These are phyloP conservation scores for Gleditsia sinensis DNA, from an alignment of 306 rosid genomes.

Conservation along the genomic window DNA sequence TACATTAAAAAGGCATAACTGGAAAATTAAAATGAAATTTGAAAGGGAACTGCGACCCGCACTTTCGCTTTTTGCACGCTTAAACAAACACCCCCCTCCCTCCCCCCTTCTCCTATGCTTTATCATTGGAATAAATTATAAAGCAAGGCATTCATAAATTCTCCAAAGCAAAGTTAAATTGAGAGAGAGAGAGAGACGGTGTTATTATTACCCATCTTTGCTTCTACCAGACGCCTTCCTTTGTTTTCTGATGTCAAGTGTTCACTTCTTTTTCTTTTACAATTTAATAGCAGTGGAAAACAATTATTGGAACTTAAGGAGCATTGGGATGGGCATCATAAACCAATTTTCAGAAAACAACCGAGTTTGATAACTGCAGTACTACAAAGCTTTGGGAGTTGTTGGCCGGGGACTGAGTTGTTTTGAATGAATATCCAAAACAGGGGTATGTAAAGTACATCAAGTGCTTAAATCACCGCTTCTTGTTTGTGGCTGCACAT, in stretches of 20 bases:
- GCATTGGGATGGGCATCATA: too few relatives aligned
- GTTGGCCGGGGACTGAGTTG: too few relatives aligned
- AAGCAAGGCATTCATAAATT: conserved; percentile 8
- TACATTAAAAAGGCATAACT: neutral
- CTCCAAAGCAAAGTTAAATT: neutral
- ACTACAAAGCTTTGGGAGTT: neutral
- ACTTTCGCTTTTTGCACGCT: conserved; percentile 39
- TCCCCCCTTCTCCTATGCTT: neutral
- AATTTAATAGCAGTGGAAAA: neutral
- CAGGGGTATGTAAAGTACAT: neutral
- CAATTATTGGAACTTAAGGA: too few relatives aligned
- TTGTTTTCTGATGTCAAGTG: neutral
- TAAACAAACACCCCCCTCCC: conserved; percentile 10
- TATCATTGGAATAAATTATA: conserved; percentile 35
- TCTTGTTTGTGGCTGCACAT: conserved; percentile 7
- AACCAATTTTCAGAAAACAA: too few relatives aligned
- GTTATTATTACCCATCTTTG: neutral
- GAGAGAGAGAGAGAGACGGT: neutral
- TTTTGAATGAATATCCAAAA: neutral
- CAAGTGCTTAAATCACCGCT: neutral
- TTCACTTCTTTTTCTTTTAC: neutral
- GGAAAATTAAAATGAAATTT: neutral
- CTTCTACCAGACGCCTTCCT: neutral
- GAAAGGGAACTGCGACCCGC: conserved; percentile 36
- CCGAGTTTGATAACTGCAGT: too few relatives aligned